Evolutionary conservation across 2,329 filamentous ascomycete genomes (phyloP).

Genomic region (Diaporthe vexans): DNA sequence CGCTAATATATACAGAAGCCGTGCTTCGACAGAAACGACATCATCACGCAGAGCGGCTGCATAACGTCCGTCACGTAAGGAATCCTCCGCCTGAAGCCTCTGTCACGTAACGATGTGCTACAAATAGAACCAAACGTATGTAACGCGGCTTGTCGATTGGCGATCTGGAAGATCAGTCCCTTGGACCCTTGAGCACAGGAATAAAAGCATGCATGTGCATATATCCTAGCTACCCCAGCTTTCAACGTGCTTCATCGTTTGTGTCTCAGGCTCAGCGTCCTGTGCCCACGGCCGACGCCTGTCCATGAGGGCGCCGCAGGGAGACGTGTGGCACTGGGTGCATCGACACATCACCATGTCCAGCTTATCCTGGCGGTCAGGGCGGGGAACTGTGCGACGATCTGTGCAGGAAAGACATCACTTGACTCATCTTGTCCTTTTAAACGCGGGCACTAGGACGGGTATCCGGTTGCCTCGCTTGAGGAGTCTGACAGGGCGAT

Average conservation of each 20-base stretch:
- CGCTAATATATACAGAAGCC: background rate
- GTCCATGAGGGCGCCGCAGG: background rate
- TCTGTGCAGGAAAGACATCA: constrained; percentile 5
- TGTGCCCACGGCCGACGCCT: background rate
- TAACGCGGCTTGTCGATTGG: background rate
- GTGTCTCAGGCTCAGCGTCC: background rate
- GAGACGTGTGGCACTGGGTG: background rate
- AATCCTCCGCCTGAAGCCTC: constrained; percentile 3
- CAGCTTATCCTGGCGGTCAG: background rate
- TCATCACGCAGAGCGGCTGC: constrained; percentile 29
- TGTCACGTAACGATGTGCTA: constrained; percentile 17
- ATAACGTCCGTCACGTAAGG: constrained; percentile 1
- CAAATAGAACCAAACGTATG: constrained; percentile 3
- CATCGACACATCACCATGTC: background rate
- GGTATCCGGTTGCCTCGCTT: background rate
- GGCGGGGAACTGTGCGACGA: constrained; percentile 6
- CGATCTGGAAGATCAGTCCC: constrained; percentile 1
- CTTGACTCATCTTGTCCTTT: constrained; percentile 26
- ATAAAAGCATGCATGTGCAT: background rate
- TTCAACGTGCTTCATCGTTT: background rate
- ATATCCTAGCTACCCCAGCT: background rate
- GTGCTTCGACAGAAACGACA: constrained; percentile 23
- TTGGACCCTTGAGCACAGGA: constrained; percentile 10
- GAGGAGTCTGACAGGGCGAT: background rate
- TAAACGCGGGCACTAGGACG: background rate